Percentiles rank a stretch among this genome's conserved stretches.
phyloP scores from a whole-genome alignment of 805 yeast species.

The Schwanniomyces pseudopolymorphus region DNA sequence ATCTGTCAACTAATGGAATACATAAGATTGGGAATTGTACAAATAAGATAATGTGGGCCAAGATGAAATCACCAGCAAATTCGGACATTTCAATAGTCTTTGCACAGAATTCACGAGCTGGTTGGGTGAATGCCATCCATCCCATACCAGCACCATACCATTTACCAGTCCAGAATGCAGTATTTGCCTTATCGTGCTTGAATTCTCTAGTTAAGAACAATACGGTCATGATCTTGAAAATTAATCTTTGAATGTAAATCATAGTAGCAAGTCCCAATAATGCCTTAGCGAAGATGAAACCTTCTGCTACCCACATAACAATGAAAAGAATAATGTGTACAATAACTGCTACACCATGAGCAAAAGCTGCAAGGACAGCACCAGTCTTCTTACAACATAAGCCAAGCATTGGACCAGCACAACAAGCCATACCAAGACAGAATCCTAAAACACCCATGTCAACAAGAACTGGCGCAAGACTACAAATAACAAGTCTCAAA shows the following conservation, averaged over 20 bases:
- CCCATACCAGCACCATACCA: slow-evolving; percentile 97
- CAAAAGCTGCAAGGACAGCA: slow-evolving; percentile 91
- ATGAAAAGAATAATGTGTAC: slow-evolving; percentile 85
- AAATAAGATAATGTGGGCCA: slow-evolving; percentile 88
- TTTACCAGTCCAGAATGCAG: slow-evolving; percentile 99
- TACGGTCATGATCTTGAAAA: slow-evolving; percentile 82
- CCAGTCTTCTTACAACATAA: slow-evolving; percentile 97
- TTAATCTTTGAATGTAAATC: slow-evolving; percentile 82
- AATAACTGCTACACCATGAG: slow-evolving; percentile 92
- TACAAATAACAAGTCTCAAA: slow-evolving; percentile 71
- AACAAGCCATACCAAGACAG: slow-evolving; percentile 84
- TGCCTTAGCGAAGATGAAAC: slow-evolving; percentile 85
- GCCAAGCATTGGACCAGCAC: slow-evolving; percentile 95
- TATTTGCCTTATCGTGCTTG: slow-evolving; percentile 91
- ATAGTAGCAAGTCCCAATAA: slow-evolving; percentile 82
- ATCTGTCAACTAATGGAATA: slow-evolving; percentile 88
- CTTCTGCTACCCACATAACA: slow-evolving; percentile 96
- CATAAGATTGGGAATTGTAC: slow-evolving; percentile 83
- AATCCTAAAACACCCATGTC: slow-evolving; percentile 82
- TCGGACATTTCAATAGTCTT: slow-evolving; percentile 92
- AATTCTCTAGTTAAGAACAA: slow-evolving; percentile 88
- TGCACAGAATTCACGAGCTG: slow-evolving; percentile 91
- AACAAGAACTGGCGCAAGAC: slow-evolving; percentile 88
- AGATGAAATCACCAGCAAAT: slow-evolving; percentile 93
- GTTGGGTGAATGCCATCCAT: slow-evolving; percentile 92